Conservation (phyloP, 2,329 filamentous ascomycete genomes). For the Arthrobotrys iridis region DNA sequence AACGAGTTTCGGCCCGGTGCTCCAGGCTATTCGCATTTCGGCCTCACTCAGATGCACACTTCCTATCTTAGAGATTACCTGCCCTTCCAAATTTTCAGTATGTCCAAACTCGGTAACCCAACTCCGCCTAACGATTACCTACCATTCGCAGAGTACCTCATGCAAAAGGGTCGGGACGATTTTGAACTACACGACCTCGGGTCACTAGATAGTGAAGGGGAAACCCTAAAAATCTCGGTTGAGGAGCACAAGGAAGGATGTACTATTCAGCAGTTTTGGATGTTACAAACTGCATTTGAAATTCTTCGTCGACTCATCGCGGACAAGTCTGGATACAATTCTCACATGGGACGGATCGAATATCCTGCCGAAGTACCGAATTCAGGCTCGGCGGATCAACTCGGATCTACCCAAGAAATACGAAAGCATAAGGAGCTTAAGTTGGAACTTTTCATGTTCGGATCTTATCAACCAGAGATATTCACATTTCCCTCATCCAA, state of each 20-base stretch:
- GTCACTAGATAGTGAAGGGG: not conserved
- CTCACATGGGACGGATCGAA: not conserved
- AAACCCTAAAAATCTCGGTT: not conserved
- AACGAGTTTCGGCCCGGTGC: not conserved
- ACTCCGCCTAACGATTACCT: not conserved
- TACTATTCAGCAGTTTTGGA: not conserved
- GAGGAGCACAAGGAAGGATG: slow-evolving; percentile 15
- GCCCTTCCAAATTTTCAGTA: not conserved
- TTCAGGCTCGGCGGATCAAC: not conserved
- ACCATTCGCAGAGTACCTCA: not conserved
- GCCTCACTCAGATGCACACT: not conserved
- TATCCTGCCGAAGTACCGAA: not conserved
- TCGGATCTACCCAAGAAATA: not conserved
- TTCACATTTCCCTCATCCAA: slow-evolving; percentile 2
- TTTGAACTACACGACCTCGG: not conserved
- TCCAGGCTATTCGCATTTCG: not conserved
- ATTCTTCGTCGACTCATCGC: not conserved
- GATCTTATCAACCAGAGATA: slow-evolving; percentile 4
- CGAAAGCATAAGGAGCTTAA: not conserved
- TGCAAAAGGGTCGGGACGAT: not conserved
- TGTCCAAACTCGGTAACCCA: too few species aligned
- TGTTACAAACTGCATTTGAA: slow-evolving; percentile 8
- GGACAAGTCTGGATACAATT: not conserved
- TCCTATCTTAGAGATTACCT: not conserved
- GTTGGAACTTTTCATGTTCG: slow-evolving; percentile 19